Percentiles rank a stretch among this genome's conserved stretches.
phyloP scores from a whole-genome alignment of 768 basidiomycete genomes.

The Termitomyces sp. region DNA sequence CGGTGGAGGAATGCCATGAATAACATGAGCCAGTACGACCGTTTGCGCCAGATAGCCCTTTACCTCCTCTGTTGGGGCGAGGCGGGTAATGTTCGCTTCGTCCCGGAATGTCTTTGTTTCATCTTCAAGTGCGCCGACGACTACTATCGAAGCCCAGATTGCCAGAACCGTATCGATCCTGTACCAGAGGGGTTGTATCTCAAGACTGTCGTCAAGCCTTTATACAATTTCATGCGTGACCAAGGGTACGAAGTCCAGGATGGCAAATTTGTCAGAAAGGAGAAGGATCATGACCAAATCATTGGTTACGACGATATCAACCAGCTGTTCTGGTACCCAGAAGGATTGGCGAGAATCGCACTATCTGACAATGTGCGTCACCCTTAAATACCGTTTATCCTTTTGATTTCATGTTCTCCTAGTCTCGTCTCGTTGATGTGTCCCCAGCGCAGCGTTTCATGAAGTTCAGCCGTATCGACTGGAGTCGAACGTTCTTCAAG shows the following conservation, averaged over 20 bases:
- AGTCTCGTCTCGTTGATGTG: constrained; percentile 90
- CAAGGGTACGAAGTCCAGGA: constrained; percentile 96
- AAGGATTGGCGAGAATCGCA: constrained; percentile 91
- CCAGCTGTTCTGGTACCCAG: constrained; percentile 99
- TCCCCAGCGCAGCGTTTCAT: constrained; percentile 90
- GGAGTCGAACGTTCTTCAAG: constrained; percentile 97
- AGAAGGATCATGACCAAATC: constrained; percentile 92
- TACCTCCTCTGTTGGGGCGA: constrained; percentile 98
- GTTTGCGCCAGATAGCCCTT: constrained; percentile 92
- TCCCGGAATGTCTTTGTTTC: constrained; percentile 96
- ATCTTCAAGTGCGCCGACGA: constrained; percentile 99
- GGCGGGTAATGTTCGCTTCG: constrained; percentile 94
- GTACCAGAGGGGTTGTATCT: constrained; percentile 95
- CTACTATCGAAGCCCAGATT: constrained; percentile 97
- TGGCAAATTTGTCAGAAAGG: constrained; percentile 89
- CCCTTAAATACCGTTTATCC: constrained; percentile 7
- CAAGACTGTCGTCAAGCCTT: constrained; percentile 84
- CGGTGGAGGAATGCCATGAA: constrained; percentile 99
- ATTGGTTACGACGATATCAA: constrained; percentile 99
- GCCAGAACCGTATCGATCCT: constrained; percentile 89
- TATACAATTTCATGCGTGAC: constrained; percentile 95
- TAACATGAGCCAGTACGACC: constrained; percentile 98
- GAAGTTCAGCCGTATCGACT: constrained; percentile 88
- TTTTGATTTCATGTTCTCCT: constrained; percentile 5
- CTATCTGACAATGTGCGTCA: constrained; percentile 73